Evolutionary conservation across 164 flowering plant genomes (phyloP).

Genomic region (Berberis vulgaris): DNA sequence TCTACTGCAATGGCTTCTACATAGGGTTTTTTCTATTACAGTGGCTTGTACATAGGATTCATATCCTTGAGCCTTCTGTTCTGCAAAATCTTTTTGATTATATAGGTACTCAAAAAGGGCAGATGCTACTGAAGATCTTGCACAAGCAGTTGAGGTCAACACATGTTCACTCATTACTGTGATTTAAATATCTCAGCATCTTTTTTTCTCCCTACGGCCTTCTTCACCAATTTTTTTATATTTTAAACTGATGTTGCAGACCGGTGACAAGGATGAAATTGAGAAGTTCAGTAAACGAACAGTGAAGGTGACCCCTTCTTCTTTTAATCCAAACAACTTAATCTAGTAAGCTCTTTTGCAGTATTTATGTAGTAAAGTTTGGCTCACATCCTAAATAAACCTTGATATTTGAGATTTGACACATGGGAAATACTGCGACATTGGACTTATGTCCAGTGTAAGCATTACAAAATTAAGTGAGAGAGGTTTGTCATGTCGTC

Average conservation of each 20-base stretch:
- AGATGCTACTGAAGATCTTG: constrained; percentile 81
- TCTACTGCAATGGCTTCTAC: not conserved
- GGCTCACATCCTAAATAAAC: too few species aligned
- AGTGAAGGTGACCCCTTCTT: constrained; percentile 52
- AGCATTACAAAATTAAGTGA: not conserved
- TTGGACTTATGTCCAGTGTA: not conserved
- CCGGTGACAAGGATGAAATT: constrained; percentile 80
- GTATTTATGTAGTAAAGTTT: too few species aligned
- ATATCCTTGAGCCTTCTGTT: not conserved
- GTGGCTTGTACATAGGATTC: not conserved
- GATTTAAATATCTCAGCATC: not conserved
- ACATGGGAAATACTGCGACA: too few species aligned
- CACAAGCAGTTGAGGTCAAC: constrained; percentile 64
- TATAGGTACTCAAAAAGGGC: constrained; percentile 68
- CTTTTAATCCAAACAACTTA: too few species aligned
- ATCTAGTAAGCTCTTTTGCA: too few species aligned
- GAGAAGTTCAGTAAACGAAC: constrained; percentile 95
- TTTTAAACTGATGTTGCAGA: constrained; percentile 28
- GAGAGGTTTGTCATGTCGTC: too few species aligned
- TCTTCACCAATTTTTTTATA: not conserved
- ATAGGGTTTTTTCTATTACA: not conserved
- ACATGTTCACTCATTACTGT: not conserved
- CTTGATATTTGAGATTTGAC: too few species aligned
- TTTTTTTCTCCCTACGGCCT: not conserved
- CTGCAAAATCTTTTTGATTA: not conserved